Conservation (phyloP, 768 basidiomycete species). For the Podaxis pistillaris region DNA sequence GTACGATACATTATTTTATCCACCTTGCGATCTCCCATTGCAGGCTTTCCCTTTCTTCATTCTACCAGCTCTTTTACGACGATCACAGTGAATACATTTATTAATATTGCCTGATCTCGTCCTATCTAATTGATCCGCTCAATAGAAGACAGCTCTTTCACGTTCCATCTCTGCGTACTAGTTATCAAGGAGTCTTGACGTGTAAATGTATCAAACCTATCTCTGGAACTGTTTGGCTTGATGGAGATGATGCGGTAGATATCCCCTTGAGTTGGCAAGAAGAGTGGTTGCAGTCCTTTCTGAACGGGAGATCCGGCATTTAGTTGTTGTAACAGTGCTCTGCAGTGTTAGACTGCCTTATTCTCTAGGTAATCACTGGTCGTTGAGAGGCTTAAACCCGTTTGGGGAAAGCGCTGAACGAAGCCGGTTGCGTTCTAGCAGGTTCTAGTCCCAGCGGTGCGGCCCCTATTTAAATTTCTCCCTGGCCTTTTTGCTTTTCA, state of each 20-base stretch:
- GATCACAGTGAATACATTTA: neutral
- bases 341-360: neutral
- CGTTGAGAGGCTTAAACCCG: neutral
- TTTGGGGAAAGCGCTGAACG: neutral
- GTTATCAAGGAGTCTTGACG: neutral
- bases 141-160: neutral
- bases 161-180: neutral
- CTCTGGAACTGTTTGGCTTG: neutral
- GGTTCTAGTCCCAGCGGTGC: neutral
- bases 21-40: neutral
- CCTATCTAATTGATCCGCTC: neutral
- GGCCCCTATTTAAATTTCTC: neutral
- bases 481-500: too few relatives aligned
- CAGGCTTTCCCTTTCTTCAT: neutral
- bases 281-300: neutral
- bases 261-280: neutral
- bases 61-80: neutral
- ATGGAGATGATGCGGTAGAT: neutral
- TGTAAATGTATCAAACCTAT: neutral
- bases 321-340: neutral
- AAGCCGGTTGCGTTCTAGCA: neutral
- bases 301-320: neutral
- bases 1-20: neutral
- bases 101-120: neutral
- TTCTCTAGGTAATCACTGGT: neutral